A percentile compares a stretch with the other conserved stretches of the same genome.
Evolutionary conservation across 495 filamentous ascomycete genomes (phyloP).

Genomic region (Penicillium taxi): DNA sequence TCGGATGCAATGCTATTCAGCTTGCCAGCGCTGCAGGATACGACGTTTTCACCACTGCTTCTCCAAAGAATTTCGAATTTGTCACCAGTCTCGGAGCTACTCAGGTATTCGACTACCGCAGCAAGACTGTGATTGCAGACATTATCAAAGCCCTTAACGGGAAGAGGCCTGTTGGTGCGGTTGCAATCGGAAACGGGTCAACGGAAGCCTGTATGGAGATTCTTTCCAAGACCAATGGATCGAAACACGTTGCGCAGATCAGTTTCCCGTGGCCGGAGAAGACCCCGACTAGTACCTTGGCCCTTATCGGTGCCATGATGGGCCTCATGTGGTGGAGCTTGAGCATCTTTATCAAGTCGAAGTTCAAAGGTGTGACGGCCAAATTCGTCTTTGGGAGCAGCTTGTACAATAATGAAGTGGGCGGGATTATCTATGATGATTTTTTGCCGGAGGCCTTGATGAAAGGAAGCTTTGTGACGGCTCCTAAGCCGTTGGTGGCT

Average conservation of each 20-base stretch:
- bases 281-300: background rate
- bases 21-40: conserved; percentile 51
- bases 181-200: conserved; percentile 4
- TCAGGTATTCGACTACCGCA: conserved; percentile 52
- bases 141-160: conserved; percentile 12
- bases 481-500: conserved; percentile 27
- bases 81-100: conserved; percentile 47
- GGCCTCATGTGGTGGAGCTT: background rate
- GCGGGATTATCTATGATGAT: conserved; percentile 18
- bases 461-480: conserved; percentile 7
- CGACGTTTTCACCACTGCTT: conserved; percentile 49
- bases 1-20: conserved; percentile 56
- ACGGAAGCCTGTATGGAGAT: conserved; percentile 14
- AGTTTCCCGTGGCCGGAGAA: conserved; percentile 3
- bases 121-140: conserved; percentile 21
- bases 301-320: background rate
- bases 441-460: conserved; percentile 30
- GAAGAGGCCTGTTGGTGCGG: conserved; percentile 2
- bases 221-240: background rate
- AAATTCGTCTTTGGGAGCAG: conserved; percentile 12
- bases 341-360: conserved; percentile 2
- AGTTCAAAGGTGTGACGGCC: conserved; percentile 6
- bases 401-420: conserved; percentile 20
- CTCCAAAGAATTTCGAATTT: conserved; percentile 45
- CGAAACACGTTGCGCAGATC: conserved; percentile 9